A percentile compares a stretch with the other conserved stretches of the same genome.
These are phyloP conservation scores for Diaporthe helianthi DNA, from an alignment of 2,329 filamentous ascomycete genomes.

Conservation along the genomic window DNA sequence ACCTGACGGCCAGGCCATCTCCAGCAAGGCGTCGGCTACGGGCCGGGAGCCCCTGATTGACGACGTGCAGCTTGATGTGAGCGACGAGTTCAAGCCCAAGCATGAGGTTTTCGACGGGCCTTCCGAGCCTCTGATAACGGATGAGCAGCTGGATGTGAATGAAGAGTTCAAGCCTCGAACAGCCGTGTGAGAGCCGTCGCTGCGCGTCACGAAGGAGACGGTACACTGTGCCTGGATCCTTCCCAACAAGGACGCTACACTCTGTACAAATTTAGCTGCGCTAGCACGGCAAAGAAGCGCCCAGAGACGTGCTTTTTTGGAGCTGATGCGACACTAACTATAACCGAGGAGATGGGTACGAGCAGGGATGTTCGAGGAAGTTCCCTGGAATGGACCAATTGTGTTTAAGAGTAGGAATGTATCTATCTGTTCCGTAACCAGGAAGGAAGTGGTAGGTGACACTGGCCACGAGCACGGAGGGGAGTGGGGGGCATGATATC, in stretches of 20 bases:
- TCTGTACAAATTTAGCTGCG: not conserved
- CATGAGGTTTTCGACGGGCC: not conserved
- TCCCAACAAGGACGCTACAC: too few relatives aligned
- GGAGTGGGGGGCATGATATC: constrained; percentile 14
- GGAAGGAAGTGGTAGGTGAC: not conserved
- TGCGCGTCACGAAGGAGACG: too few relatives aligned
- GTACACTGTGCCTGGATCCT: too few relatives aligned
- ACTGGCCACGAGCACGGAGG: too few relatives aligned
- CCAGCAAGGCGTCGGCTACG: constrained; percentile 3
- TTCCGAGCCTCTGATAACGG: constrained; percentile 26
- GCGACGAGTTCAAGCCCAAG: not conserved
- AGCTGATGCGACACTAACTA: not conserved
- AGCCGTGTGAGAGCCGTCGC: not conserved
- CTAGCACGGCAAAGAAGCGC: too few relatives aligned
- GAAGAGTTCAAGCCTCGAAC: constrained; percentile 32
- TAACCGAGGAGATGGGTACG: not conserved
- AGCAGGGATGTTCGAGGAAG: not conserved
- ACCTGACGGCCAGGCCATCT: constrained; percentile 14
- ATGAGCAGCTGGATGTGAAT: constrained; percentile 29
- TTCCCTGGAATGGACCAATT: not conserved
- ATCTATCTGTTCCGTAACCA: not conserved
- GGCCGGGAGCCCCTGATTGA: constrained; percentile 3
- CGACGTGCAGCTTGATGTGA: not conserved
- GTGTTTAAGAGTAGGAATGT: constrained; percentile 4
- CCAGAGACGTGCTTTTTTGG: not conserved